Percentiles rank a stretch among this genome's conserved stretches.
phyloP scores from a whole-genome alignment of 441 rosid genomes.

The Bocquillonia castaneifolia region DNA sequence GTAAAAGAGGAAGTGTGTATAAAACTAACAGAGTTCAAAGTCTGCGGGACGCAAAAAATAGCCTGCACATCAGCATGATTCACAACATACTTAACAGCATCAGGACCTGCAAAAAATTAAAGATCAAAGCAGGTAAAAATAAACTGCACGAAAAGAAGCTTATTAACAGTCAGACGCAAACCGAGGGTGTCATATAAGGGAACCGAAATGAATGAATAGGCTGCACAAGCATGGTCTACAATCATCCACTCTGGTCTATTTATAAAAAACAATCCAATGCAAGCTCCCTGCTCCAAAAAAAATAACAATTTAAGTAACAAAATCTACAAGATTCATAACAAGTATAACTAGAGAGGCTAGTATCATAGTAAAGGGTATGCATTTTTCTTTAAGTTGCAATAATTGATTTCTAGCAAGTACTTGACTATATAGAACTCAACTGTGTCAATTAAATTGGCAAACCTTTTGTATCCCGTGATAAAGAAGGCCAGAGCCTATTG shows the following conservation, averaged over 20 bases:
- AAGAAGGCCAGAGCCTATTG: slow-evolving; percentile 75
- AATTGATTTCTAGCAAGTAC: not conserved
- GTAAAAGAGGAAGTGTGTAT: slow-evolving; percentile 13
- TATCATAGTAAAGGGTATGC: not conserved
- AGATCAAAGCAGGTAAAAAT: slow-evolving; percentile 1
- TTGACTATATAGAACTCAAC: not conserved
- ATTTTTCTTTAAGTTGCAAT: not conserved
- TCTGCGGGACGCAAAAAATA: slow-evolving; percentile 80
- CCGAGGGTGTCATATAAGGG: slow-evolving; percentile 98
- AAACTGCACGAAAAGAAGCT: slow-evolving; percentile 8
- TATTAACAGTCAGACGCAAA: slow-evolving; percentile 26
- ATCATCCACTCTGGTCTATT: slow-evolving; percentile 94
- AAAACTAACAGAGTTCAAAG: slow-evolving; percentile 62
- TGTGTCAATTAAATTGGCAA: not conserved
- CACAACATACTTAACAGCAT: slow-evolving; percentile 79
- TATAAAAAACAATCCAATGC: slow-evolving; percentile 73
- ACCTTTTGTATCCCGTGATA: slow-evolving; percentile 70
- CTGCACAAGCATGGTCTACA: slow-evolving; percentile 90
- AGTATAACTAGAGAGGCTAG: not conserved
- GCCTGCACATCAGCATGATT: slow-evolving; percentile 85
- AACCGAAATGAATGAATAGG: slow-evolving; percentile 84
- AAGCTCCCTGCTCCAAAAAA: slow-evolving; percentile 57
- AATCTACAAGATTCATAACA: not conserved
- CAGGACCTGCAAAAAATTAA: slow-evolving; percentile 74
- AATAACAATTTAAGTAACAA: slow-evolving; percentile 11